Conservation (phyloP, 176 grass and related monocot genomes). For the Paspalum vaginatum region DNA sequence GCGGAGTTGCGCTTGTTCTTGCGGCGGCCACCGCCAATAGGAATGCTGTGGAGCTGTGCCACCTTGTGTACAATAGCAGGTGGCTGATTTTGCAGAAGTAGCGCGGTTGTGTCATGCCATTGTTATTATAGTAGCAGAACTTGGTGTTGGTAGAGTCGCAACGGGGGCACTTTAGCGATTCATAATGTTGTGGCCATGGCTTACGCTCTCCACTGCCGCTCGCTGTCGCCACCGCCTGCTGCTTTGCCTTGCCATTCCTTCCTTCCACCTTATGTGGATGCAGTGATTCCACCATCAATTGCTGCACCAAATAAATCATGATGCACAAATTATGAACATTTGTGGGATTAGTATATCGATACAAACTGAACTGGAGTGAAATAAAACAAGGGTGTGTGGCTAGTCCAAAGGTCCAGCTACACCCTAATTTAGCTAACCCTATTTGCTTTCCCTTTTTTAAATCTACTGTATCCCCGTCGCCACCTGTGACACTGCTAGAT, state of each 20-base stretch:
- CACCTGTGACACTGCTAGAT: too few species aligned
- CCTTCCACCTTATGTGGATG: not conserved
- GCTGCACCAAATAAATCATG: not conserved
- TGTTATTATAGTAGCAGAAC: not conserved
- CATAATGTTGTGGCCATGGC: not conserved
- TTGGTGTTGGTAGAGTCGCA: not conserved
- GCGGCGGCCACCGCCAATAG: too few species aligned
- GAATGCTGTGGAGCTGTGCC: too few species aligned
- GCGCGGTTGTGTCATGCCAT: not conserved
- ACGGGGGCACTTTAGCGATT: not conserved
- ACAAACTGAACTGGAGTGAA: too few species aligned
- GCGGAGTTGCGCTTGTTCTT: too few species aligned
- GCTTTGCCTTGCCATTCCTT: not conserved
- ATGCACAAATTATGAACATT: not conserved
- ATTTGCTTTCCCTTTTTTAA: too few species aligned
- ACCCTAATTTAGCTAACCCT: too few species aligned
- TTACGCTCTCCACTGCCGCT: not conserved
- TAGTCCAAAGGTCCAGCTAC: too few species aligned
- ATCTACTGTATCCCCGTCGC: too few species aligned
- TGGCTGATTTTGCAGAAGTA: not conserved
- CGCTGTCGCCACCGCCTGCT: not conserved
- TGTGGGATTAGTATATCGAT: not conserved
- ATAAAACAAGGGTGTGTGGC: too few species aligned
- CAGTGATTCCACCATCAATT: not conserved
- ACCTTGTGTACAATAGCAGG: not conserved